Evolutionary conservation across 179 eudicot species (phyloP).

Genomic region (Monotropa hypopitys): DNA sequence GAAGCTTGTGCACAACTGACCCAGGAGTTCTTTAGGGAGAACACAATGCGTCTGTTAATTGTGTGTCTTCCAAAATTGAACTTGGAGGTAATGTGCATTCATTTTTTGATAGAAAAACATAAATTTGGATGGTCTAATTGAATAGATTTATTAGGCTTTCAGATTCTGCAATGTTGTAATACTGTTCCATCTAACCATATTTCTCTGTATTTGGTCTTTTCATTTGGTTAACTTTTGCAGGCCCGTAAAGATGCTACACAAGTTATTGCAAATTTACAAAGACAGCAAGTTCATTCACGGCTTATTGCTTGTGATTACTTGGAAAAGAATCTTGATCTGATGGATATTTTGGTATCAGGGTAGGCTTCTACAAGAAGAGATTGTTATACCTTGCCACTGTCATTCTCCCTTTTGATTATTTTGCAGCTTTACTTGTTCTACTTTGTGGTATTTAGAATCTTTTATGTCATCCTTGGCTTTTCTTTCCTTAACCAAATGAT

Average conservation of each 20-base stretch:
- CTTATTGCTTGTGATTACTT: constrained; percentile 89
- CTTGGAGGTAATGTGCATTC: constrained; percentile 50
- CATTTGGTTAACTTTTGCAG: constrained; percentile 29
- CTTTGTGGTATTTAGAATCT: background rate
- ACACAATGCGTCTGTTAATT: constrained; percentile 64
- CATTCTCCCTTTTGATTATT: background rate
- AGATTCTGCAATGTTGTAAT: background rate
- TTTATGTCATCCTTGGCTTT: background rate
- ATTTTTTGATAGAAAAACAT: background rate
- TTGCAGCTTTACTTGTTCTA: background rate
- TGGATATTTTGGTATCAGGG: constrained; percentile 77
- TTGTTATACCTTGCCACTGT: background rate
- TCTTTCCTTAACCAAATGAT: background rate
- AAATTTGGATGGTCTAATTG: background rate
- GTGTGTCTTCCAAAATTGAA: constrained; percentile 68
- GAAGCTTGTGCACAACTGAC: constrained; percentile 93
- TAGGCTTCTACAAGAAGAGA: constrained; percentile 23
- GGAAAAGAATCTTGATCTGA: constrained; percentile 72
- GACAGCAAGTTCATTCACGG: constrained; percentile 83
- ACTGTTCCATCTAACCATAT: constrained; percentile 1
- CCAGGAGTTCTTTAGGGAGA: constrained; percentile 83
- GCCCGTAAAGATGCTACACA: constrained; percentile 98
- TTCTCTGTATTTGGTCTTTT: background rate
- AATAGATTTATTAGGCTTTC: background rate
- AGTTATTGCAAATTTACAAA: constrained; percentile 93